Evolutionary conservation across 2,329 filamentous ascomycete species (phyloP), one percentile per base, ranked within the genome.

Genomic region (Penicillium fuscoglaucum): DNA sequence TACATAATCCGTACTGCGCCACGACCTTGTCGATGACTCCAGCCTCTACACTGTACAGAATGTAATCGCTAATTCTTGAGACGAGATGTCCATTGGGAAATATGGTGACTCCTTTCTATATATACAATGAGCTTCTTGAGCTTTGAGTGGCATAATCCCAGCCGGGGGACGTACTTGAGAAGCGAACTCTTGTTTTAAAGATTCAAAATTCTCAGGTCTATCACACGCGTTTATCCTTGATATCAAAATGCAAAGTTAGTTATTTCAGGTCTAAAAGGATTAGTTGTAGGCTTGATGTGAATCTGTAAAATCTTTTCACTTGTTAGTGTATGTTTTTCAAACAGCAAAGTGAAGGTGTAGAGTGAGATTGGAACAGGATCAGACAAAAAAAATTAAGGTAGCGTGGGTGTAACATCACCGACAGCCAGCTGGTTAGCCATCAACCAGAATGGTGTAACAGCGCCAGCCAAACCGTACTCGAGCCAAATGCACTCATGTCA

Each of bases 401-500:
- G 93, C 93, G 91, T 89, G 95, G 90, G 87, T 82, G 87, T 96
- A 89, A 96, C 93, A 97, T 97, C 93, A 97, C 86, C 85, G 93
- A 96, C 88, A 85, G 84, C 82, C 80, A 80, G 80, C 81, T 76
- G 77, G 80, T 75, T 66, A 73, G 72, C 68, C 70, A 80, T 79
- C 79, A 79, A 82, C 89, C 91, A 93, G 84, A 89, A 96, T 87
- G 90, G 88, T 82, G 78, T 80, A 78, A 82, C 82, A 81, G 81
- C 78, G 71, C 77, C 74, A 80, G 79, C 80, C 82, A 80, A 78
- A 82, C 87, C 86, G 92, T 96, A 84, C 93, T 98, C 93, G 91
- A 98, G 93, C 93, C 93, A 98, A 98, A 98, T 98, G 93, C 93
- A 93, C 93, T 98, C 93, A 93, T 91, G 93, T 98, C 93, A 98